Evolutionary conservation across 1,284 basidiomycete genomes (phyloP), one percentile per base, ranked within the genome.

Genomic region (Ustilago cynodontis): DNA sequence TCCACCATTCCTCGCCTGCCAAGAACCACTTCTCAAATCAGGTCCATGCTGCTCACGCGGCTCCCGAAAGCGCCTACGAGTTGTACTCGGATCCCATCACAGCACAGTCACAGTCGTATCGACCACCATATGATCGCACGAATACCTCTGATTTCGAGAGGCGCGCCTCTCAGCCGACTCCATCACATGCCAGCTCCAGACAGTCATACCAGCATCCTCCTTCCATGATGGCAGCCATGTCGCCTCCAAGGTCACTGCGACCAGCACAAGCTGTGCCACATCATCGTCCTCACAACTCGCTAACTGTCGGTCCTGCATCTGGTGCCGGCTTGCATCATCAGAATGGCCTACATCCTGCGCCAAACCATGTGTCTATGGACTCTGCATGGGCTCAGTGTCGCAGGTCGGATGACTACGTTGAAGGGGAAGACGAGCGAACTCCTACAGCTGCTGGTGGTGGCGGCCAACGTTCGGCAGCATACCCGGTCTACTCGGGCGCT

Each of bases 401-500:
- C 31, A 57, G 45, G 14, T 66, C 65, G 6, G 39, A 57, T 11
- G 57, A 67, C 11, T 43, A 20, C 20, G 22, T 58, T 47, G 41
- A 55, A 24, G 37, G 33, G 5, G 43, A 35, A 2, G 65, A 65
- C 26, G 67, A 43, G 13, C 50, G 61, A 7, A 61, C 60, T 10
- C 63, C n/a, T n/a, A n/a, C 59, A 11, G 47, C 58, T 0, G 55
- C 54, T 8, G 35, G 33, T 55, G 51, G 45, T 18, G 45, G 50
- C 4, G 39, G 45, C 4, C 33, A 28, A 35, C 59, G 52, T 26
- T 66, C 63, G 2, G 50, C 60, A 16, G 67, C 73, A 1, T 76
- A 76, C 29, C 73, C 73, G 1, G 67, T 71, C 57, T 76, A 76
- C 41, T 67, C 73, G 16, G 73, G 61, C 24, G 49, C 43, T n/a